Evolutionary conservation across 306 rosid genomes (phyloP).

Genomic region (Arachis stenosperma): DNA sequence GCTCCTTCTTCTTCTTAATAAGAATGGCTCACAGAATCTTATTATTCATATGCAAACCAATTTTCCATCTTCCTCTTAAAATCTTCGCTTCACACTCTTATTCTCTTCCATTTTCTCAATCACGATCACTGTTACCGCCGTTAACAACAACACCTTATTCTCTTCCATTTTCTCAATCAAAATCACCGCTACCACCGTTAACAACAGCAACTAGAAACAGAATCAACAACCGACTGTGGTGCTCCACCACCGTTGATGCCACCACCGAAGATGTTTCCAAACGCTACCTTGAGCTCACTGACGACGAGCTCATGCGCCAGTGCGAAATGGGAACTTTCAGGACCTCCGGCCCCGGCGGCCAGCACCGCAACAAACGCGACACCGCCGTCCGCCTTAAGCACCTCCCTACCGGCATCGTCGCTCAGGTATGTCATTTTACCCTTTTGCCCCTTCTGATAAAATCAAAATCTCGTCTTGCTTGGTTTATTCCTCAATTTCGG

Average conservation of each 20-base stretch:
- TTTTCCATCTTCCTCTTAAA: neutral
- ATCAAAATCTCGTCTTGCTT: neutral
- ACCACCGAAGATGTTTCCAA: constrained; percentile 7
- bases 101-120: neutral
- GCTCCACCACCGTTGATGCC: constrained; percentile 33
- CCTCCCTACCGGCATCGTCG: constrained; percentile 76
- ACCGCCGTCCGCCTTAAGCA: constrained; percentile 89
- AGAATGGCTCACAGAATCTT: neutral
- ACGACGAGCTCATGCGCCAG: constrained; percentile 75
- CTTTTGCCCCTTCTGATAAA: neutral
- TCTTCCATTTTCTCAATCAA: neutral
- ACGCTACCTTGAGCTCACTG: constrained; percentile 62
- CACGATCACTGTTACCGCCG: neutral
- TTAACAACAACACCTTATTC: neutral
- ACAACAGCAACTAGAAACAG: neutral
- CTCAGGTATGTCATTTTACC: constrained; percentile 54
- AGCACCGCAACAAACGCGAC: constrained; percentile 95
- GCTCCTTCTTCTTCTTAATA: too few relatives aligned
- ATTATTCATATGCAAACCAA: constrained; percentile 28
- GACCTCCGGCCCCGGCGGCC: constrained; percentile 90
- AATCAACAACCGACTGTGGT: constrained; percentile 7
- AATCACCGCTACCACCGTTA: neutral
- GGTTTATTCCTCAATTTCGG: neutral
- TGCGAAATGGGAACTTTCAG: constrained; percentile 83
- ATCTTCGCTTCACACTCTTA: neutral